A percentile compares a stretch with the other conserved stretches of the same genome.
These are phyloP conservation scores for Lanmaoa pseudosensibilis DNA, from an alignment of 768 basidiomycete genomes.

Conservation along the genomic window DNA sequence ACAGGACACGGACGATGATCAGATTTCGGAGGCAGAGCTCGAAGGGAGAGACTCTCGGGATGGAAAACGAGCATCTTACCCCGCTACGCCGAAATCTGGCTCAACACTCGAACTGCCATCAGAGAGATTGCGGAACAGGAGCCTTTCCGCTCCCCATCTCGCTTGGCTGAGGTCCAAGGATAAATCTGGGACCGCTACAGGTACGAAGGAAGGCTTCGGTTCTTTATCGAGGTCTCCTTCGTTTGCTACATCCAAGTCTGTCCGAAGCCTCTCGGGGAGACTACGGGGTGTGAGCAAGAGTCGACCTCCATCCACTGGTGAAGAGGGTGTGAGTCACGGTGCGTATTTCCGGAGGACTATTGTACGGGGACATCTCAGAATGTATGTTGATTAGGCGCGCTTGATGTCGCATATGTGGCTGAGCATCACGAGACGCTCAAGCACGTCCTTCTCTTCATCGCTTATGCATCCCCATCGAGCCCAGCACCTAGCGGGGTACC, in stretches of 20 bases:
- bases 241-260: conserved; percentile 9
- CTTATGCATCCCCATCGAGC: conserved; percentile 21
- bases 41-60: conserved; percentile 13
- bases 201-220: conserved; percentile 10
- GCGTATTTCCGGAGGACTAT: not conserved
- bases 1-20: not conserved
- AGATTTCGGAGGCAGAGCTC: not conserved
- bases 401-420: conserved; percentile 53
- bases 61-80: conserved; percentile 25
- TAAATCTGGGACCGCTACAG: conserved; percentile 8
- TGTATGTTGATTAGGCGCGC: conserved; percentile 20
- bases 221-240: conserved; percentile 16
- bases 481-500: conserved; percentile 45
- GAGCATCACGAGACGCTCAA: conserved; percentile 88
- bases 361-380: not conserved
- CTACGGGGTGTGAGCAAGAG: conserved; percentile 23
- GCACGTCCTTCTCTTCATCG: conserved; percentile 74
- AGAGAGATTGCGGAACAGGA: conserved; percentile 42
- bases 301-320: conserved; percentile 15
- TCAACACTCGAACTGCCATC: conserved; percentile 14
- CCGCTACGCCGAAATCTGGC: conserved; percentile 3
- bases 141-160: conserved; percentile 59
- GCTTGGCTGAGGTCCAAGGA: conserved; percentile 51
- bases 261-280: conserved; percentile 24
- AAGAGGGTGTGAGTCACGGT: conserved; percentile 18